phyloP scores from a whole-genome alignment of 1,139 yeast species.

The Chernovozyma sophiae-reginae region DNA sequence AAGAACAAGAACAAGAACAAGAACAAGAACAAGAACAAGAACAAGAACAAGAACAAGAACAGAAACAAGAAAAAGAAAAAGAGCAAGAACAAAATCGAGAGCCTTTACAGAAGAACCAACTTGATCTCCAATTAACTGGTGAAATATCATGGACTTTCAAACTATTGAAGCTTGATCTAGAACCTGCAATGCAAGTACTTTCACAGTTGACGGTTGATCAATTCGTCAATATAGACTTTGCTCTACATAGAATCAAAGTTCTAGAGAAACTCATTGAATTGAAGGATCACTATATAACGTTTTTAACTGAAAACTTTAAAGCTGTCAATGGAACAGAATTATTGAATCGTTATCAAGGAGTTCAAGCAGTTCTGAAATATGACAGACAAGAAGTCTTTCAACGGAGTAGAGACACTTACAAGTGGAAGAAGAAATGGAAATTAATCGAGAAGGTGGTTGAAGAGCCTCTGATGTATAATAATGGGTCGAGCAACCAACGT shows the following conservation, averaged over 20 bases:
- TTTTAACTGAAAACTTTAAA: conserved; percentile 33
- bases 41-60: too few relatives aligned
- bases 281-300: conserved; percentile 34
- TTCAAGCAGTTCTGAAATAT: background rate
- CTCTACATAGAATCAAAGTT: conserved; percentile 16
- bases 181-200: conserved; percentile 15
- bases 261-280: conserved; percentile 20
- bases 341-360: conserved; percentile 20
- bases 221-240: conserved; percentile 19
- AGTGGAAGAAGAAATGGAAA: background rate
- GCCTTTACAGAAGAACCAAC: too few relatives aligned
- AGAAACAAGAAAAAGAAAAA: background rate
- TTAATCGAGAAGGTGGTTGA: background rate
- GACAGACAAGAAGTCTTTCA: background rate
- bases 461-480: conserved; percentile 7
- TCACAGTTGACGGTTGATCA: conserved; percentile 21
- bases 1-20: too few relatives aligned
- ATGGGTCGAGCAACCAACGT: too few relatives aligned
- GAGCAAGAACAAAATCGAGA: background rate
- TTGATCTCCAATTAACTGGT: background rate
- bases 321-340: conserved; percentile 35
- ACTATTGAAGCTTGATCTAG: conserved; percentile 9
- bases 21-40: too few relatives aligned
- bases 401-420: conserved; percentile 12
- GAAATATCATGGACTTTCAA: conserved; percentile 23